Percentiles rank a stretch among this genome's conserved stretches.
phyloP scores from a whole-genome alignment of 164 flowering plant genomes.

The Saururus chinensis region DNA sequence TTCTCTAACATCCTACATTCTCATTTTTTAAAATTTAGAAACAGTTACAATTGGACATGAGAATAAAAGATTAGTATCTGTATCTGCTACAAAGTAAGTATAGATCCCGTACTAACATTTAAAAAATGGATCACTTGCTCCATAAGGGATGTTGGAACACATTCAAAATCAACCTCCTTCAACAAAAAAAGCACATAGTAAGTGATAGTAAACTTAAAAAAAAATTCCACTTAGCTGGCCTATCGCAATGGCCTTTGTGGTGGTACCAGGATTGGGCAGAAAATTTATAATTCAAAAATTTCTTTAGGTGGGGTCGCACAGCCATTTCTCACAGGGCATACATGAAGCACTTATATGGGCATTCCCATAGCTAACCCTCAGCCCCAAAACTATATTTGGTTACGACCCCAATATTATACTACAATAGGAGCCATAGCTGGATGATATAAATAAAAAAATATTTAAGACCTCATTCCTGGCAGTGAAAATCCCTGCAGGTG shows the following conservation, averaged over 20 bases:
- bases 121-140: slow-evolving; percentile 71
- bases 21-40: not conserved
- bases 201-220: not conserved
- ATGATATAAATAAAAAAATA: not conserved
- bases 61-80: slow-evolving; percentile 7
- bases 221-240: not conserved
- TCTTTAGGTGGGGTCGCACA: not conserved
- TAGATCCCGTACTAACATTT: slow-evolving; percentile 47
- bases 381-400: not conserved
- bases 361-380: not conserved
- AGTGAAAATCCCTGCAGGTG: slow-evolving; percentile 76
- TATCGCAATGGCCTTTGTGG: not conserved
- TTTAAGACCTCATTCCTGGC: slow-evolving; percentile 51
- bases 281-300: not conserved
- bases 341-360: not conserved
- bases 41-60: not conserved
- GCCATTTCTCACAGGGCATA: no score
- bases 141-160: slow-evolving; percentile 80
- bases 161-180: slow-evolving; percentile 83
- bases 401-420: no score
- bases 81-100: not conserved
- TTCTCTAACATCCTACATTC: slow-evolving; percentile 68
- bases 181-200: not conserved
- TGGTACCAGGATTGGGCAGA: not conserved
- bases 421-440: not conserved